Evolutionary conservation across 768 basidiomycete species (phyloP), one percentile per base, ranked within the genome.

Genomic region (Pleurotus giganteus): DNA sequence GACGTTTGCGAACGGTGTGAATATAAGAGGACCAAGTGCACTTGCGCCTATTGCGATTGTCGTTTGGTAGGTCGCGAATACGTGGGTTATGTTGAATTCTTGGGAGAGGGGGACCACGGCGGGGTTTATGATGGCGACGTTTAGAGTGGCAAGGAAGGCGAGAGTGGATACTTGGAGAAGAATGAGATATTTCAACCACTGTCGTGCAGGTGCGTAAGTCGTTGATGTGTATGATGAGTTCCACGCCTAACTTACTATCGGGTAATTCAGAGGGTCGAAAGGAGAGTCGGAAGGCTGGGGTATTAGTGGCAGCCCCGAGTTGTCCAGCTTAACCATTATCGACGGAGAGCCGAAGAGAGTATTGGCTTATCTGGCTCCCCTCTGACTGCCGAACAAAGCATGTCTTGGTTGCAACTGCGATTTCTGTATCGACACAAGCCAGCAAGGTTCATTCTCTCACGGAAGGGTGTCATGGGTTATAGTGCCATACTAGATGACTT

Each of bases 221-320:
- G 52, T 44, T 4, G 31, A 13, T 19, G 49, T 32, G 15, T 44
- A 39, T 15, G 53, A 26, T 5, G 2, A 9, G n/a, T n/a, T n/a
- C n/a, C n/a, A n/a, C n/a, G n/a, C n/a, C n/a, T n/a, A n/a, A 55
- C 51, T 57, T 57, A 70, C 70, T 53, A 64, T 68, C 21, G 74
- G 74, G 50, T 74, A 77, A 55, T 74, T 75, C 52, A 77, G 63
- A 28, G 74, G 75, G 60, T 77, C 75, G 34, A 63, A 65, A n/a
- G 69, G 68, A 13, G 69, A 70, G 34, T 60, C 58, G 2, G 73
- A 68, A 13, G 75, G 75, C 43, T 79, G 76, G 27, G 77, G 75
- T 39, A 73, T 65, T 45, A 79, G 69, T 12, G 75, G 70, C 12
- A 77, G 68, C 15, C 73, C 73, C 27, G 59, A 60, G 13, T 60